A percentile compares a stretch with the other conserved stretches of the same genome.
Conservation (phyloP, 2,329 filamentous ascomycete genomes). For the Nemania serpens region DNA sequence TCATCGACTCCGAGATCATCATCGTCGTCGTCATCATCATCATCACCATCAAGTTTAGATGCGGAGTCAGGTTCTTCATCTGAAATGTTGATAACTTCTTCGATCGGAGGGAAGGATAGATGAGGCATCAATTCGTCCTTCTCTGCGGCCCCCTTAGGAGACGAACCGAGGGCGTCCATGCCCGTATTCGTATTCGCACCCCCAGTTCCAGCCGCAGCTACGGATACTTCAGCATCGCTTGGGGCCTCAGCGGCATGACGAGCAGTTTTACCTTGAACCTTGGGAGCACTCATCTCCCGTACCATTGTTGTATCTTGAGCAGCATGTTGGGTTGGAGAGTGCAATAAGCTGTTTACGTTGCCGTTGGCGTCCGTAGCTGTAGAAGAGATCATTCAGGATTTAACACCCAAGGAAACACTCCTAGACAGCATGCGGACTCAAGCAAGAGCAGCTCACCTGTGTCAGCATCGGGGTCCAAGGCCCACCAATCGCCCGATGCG, state of each 20-base stretch:
- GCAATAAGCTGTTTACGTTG: constrained; percentile 55
- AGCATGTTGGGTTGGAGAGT: constrained; percentile 34
- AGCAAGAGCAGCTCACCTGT: constrained; percentile 52
- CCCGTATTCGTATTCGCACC: constrained; percentile 38
- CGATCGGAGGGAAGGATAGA: constrained; percentile 46
- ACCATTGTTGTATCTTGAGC: constrained; percentile 24
- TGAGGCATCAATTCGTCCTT: constrained; percentile 42
- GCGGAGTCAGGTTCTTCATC: constrained; percentile 52
- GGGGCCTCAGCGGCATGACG: constrained; percentile 12
- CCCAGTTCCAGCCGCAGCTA: constrained; percentile 36
- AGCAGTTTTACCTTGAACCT: constrained; percentile 18
- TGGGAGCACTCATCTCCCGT: constrained; percentile 23
- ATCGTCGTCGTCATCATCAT: constrained; percentile 33
- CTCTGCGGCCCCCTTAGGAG: constrained; percentile 42
- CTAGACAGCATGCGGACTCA: not conserved
- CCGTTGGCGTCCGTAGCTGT: constrained; percentile 50
- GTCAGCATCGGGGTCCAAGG: constrained; percentile 65
- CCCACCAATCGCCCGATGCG: constrained; percentile 71
- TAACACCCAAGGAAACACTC: not conserved
- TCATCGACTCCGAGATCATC: constrained; percentile 23
- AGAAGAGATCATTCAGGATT: not conserved
- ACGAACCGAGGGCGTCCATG: constrained; percentile 32
- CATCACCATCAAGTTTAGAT: constrained; percentile 42
- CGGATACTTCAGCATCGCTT: constrained; percentile 37
- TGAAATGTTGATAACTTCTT: constrained; percentile 48